Evolutionary conservation across 306 rosid genomes (phyloP).

Genomic region (Luffa aegyptiaca): DNA sequence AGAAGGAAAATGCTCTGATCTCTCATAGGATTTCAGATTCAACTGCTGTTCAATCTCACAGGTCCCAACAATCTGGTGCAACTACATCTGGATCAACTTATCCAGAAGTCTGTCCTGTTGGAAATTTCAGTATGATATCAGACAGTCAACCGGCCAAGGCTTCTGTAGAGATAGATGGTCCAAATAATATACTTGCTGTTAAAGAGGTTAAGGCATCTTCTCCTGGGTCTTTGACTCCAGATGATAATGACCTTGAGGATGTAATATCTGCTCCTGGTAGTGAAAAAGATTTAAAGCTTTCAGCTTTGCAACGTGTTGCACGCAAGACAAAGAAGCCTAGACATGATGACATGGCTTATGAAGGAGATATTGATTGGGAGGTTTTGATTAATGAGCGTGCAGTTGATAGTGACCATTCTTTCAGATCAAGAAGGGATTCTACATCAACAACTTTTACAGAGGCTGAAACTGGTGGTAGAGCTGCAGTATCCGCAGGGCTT

Average conservation of each 20-base stretch:
- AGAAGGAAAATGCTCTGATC: background rate
- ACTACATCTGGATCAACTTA: background rate
- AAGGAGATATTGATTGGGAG: conserved; percentile 98
- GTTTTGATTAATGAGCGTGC: conserved; percentile 33
- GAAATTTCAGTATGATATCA: background rate
- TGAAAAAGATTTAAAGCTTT: conserved; percentile 38
- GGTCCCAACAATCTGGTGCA: background rate
- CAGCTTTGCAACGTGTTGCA: conserved; percentile 30
- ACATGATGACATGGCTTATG: conserved; percentile 98
- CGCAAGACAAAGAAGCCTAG: conserved; percentile 60
- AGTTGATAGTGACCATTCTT: conserved; percentile 33
- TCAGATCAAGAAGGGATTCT: conserved; percentile 45
- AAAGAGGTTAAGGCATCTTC: conserved; percentile 33
- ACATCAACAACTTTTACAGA: conserved; percentile 46
- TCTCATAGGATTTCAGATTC: background rate
- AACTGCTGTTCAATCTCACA: conserved; percentile 1
- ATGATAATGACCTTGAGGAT: conserved; percentile 55
- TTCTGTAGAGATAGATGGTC: conserved; percentile 9
- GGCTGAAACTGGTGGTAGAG: conserved; percentile 61
- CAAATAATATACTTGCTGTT: conserved; percentile 6
- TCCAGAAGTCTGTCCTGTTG: background rate
- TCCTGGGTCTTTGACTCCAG: conserved; percentile 33
- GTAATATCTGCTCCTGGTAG: conserved; percentile 37
- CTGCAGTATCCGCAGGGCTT: conserved; percentile 91
- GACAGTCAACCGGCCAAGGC: background rate